A percentile compares a stretch with the other conserved stretches of the same genome.
These are phyloP conservation scores for Trichoderma hamatum DNA, from an alignment of 2,329 filamentous ascomycete species.

Conservation along the genomic window DNA sequence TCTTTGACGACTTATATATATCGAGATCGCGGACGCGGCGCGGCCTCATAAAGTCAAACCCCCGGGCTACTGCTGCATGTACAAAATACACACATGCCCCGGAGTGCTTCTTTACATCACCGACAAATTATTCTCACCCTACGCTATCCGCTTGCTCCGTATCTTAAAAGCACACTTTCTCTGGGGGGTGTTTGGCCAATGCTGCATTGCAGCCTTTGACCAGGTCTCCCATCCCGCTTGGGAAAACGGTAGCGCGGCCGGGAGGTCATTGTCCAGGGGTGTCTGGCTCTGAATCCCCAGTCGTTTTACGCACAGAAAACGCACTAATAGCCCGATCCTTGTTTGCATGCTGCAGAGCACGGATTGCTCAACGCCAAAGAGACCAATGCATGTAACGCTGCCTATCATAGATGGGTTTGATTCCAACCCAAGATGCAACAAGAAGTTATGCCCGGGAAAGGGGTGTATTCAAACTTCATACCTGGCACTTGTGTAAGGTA, in stretches of 20 bases:
- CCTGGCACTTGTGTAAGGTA: neutral
- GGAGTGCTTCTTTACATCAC: neutral
- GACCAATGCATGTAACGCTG: neutral
- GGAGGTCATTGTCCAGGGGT: conserved; percentile 16
- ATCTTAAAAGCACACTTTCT: neutral
- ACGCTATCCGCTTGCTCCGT: conserved; percentile 8
- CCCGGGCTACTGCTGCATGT: neutral
- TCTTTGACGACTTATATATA: conserved; percentile 23
- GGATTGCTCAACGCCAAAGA: conserved; percentile 9
- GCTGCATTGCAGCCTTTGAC: conserved; percentile 2
- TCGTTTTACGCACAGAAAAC: conserved; percentile 11
- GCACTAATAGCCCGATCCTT: conserved; percentile 21
- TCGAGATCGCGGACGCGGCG: conserved; percentile 1
- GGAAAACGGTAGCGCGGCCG: conserved; percentile 17
- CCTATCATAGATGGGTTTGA: conserved; percentile 13
- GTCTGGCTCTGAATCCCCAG: conserved; percentile 11
- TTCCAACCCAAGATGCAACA: neutral
- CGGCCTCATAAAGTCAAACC: neutral
- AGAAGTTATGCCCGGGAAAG: neutral
- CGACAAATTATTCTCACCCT: conserved; percentile 12
- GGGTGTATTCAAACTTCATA: neutral
- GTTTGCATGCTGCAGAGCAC: conserved; percentile 16
- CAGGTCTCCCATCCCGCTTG: conserved; percentile 2
- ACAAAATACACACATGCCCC: neutral
- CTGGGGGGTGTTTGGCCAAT: conserved; percentile 14